Base-by-base conservation (phyloP, 108 stramenopile genomes). In the Nannochloropsis salina region DNA sequence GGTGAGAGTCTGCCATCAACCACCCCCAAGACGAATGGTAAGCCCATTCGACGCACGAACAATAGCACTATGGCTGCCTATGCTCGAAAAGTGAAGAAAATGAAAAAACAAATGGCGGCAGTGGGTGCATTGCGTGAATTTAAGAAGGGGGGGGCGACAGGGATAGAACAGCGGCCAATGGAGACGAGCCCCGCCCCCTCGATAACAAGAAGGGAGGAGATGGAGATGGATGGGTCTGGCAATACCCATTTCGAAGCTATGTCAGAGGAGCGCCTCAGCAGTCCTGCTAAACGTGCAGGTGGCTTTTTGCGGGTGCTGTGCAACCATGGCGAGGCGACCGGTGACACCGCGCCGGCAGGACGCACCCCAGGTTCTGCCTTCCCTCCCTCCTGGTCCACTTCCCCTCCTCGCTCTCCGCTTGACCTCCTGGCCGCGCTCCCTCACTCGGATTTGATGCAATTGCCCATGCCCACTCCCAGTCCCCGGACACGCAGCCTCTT, bases 41-140 rank as follows among this genome's bases (percentile, higher is more conserved):
- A 74, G 61, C 61, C 61, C n/a, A 74, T 74, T n/a, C 61, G 61
- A 15, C 61, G 61, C 61, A 74, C 61, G 20, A 74, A 74, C 6
- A 74, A 74, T n/a, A 74, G 61, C 61, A 74, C n/a, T n/a, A 74
- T 74, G 61, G 61, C 61, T 3, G 61, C 61, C 20, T n/a, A 74
- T 74, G 61, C 61, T n/a, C 61, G 61, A 15, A 74, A 74, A n/a
- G 1, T 74, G 61, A 74, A 74, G 6, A 74, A 74, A 8, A 4
- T 74, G 61, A 74, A 74, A 6, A 74, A 3, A n/a, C 61, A 74
- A 74, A 74, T 74, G 61, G 4, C 61, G 61, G 61, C 61, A 2
- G 61, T 74, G 4, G 61, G 61, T 15, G 61, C n/a, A 15, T 74
- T 74, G 61, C 61, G 8, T 6, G 61, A 74, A n/a, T 74, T 74